Evolutionary conservation across 371 early-diverging fungal genomes (phyloP).

Genomic region (Mortierella sp.): DNA sequence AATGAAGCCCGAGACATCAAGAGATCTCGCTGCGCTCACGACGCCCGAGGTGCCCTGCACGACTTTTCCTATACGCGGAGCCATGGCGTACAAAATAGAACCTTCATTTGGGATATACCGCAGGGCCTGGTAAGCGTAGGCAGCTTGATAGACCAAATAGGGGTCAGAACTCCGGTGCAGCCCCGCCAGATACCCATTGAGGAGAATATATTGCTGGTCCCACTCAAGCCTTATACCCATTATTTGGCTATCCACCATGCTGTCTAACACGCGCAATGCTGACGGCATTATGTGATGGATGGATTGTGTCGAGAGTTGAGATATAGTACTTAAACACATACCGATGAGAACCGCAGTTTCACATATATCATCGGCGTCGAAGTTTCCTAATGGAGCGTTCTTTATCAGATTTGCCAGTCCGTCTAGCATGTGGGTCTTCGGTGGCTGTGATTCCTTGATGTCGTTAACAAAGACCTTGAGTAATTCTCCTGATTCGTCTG

Average conservation of each 20-base stretch:
- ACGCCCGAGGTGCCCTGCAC: neutral
- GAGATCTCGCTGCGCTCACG: slow-evolving; percentile 6
- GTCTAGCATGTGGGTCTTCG: slow-evolving; percentile 3
- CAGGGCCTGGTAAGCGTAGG: slow-evolving; percentile 19
- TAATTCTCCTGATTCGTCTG: slow-evolving; percentile 5
- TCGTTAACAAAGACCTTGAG: neutral
- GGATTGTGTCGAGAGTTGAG: slow-evolving; percentile 16
- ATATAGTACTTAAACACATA: neutral
- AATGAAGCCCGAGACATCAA: slow-evolving; percentile 1
- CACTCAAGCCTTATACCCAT: neutral
- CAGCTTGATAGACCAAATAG: slow-evolving; percentile 7
- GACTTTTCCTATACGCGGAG: neutral
- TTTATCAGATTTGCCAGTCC: slow-evolving; percentile 7
- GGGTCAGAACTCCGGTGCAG: slow-evolving; percentile 14
- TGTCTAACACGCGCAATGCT: slow-evolving; percentile 13
- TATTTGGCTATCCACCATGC: slow-evolving; percentile 16
- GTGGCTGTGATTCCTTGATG: neutral
- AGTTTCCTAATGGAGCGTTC: neutral
- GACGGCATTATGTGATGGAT: neutral
- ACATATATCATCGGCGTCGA: slow-evolving; percentile 9
- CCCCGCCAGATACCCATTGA: neutral
- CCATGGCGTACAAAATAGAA: neutral
- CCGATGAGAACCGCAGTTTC: no score
- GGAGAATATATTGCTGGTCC: neutral
- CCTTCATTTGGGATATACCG: slow-evolving; percentile 11